Percentiles rank a stretch among this genome's conserved stretches.
Evolutionary conservation across 805 yeast species (phyloP).

Genomic region (Torulaspora delbrueckii): DNA sequence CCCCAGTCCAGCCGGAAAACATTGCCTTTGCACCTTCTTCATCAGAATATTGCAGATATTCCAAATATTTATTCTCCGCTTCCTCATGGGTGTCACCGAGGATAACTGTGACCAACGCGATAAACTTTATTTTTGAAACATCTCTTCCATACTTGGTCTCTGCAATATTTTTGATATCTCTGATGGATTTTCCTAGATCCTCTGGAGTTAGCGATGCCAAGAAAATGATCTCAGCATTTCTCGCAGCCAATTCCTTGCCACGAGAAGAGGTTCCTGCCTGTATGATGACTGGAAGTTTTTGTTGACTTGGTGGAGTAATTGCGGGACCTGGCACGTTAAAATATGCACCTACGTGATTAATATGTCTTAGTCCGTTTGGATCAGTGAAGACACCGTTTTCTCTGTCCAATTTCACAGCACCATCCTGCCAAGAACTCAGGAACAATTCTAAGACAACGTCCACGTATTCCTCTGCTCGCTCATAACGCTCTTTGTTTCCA

Average conservation of each 20-base stretch:
- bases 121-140: conserved; percentile 37
- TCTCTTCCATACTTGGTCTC: conserved; percentile 36
- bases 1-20: conserved; percentile 45
- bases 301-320: conserved; percentile 42
- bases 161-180: conserved; percentile 34
- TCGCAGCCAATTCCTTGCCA: conserved; percentile 42
- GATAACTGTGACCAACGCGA: conserved; percentile 38
- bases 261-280: conserved; percentile 43
- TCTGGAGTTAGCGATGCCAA: conserved; percentile 37
- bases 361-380: conserved; percentile 40
- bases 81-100: conserved; percentile 41
- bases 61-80: conserved; percentile 38
- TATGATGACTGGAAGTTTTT: conserved; percentile 41
- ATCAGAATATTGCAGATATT: conserved; percentile 34
- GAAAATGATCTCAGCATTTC: conserved; percentile 42
- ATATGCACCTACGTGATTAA: conserved; percentile 40
- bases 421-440: conserved; percentile 44
- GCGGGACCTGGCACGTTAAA: conserved; percentile 43
- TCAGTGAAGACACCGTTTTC: conserved; percentile 36
- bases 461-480: conserved; percentile 39
- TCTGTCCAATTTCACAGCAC: conserved; percentile 31
- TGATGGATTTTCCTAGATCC: conserved; percentile 29
- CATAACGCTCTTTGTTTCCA: conserved; percentile 41
- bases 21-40: conserved; percentile 44
- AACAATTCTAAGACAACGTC: conserved; percentile 39